Evolutionary conservation across 2,329 filamentous ascomycete genomes (phyloP).

Genomic region (Xylaria sp.): DNA sequence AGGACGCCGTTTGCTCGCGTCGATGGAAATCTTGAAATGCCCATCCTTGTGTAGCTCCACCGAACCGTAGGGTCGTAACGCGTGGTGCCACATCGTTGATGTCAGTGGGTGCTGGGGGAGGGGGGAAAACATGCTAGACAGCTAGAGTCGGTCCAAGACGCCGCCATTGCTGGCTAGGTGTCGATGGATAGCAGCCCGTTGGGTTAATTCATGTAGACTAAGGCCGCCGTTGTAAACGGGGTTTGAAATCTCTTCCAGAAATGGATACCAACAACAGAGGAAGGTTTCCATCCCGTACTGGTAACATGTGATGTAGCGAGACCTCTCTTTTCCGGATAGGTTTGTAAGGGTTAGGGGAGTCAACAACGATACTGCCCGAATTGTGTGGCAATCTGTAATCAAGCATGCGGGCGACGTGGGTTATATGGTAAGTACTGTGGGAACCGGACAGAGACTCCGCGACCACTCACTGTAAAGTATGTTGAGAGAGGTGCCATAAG

Average conservation of each 20-base stretch:
- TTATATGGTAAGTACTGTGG: background rate
- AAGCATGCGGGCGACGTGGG: background rate
- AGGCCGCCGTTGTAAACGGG: background rate
- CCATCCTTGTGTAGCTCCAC: constrained; percentile 15
- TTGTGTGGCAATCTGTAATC: too few species aligned
- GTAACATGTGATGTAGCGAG: too few species aligned
- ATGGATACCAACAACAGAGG: background rate
- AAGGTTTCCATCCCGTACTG: too few species aligned
- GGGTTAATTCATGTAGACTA: background rate
- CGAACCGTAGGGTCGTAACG: background rate
- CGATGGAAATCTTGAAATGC: constrained; percentile 7
- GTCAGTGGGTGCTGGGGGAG: constrained; percentile 14
- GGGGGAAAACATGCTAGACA: background rate
- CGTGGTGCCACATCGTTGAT: constrained; percentile 13
- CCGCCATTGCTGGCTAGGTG: constrained; percentile 3
- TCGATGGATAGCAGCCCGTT: background rate
- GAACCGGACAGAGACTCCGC: constrained; percentile 11
- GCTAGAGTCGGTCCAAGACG: background rate
- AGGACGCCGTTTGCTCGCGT: background rate
- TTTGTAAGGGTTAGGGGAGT: too few species aligned
- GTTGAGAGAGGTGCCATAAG: background rate
- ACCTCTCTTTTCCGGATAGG: too few species aligned
- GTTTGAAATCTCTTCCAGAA: background rate
- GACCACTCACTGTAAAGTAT: background rate
- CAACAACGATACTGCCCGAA: too few species aligned